Conservation (phyloP, 139 green algal species). For the Chlamydomonas sphaeroides region DNA sequence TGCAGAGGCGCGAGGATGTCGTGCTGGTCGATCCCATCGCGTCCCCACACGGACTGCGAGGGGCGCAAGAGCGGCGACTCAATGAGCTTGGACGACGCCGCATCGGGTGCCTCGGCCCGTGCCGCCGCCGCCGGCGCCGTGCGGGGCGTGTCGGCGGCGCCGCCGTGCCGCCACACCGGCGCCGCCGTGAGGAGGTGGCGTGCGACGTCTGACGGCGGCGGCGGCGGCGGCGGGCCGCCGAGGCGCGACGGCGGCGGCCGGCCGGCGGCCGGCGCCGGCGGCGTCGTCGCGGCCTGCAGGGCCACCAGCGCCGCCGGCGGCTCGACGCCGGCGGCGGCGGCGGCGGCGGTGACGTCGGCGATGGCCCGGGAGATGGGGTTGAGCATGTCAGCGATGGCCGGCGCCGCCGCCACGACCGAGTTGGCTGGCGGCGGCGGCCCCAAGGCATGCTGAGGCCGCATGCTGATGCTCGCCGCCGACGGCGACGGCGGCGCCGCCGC, state of each 20-base stretch:
- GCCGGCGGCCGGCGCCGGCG: not conserved
- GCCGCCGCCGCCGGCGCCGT: too few species aligned
- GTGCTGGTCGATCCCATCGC: slow-evolving; percentile 20
- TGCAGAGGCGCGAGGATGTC: slow-evolving; percentile 25
- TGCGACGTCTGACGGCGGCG: too few species aligned
- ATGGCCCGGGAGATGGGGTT: slow-evolving; percentile 16
- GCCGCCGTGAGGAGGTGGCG: too few species aligned
- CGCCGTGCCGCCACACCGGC: too few species aligned
- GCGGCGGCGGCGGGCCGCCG: too few species aligned
- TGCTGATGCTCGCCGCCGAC: too few species aligned
- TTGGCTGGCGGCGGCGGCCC: too few species aligned
- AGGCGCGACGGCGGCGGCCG: not conserved
- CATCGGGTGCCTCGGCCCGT: not conserved
- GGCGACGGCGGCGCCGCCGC: too few species aligned
- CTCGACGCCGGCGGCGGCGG: not conserved
- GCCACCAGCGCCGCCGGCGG: not conserved
- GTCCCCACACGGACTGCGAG: slow-evolving; percentile 32
- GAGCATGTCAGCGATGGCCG: not conserved
- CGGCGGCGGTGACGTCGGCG: not conserved
- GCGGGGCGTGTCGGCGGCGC: too few species aligned
- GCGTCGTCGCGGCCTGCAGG: not conserved
- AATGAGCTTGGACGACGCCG: not conserved
- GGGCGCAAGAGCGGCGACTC: not conserved
- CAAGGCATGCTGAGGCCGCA: too few species aligned
- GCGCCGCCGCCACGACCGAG: not conserved